Conservation (phyloP, 2,329 filamentous ascomycete species). For the Clathrospora elynae region DNA sequence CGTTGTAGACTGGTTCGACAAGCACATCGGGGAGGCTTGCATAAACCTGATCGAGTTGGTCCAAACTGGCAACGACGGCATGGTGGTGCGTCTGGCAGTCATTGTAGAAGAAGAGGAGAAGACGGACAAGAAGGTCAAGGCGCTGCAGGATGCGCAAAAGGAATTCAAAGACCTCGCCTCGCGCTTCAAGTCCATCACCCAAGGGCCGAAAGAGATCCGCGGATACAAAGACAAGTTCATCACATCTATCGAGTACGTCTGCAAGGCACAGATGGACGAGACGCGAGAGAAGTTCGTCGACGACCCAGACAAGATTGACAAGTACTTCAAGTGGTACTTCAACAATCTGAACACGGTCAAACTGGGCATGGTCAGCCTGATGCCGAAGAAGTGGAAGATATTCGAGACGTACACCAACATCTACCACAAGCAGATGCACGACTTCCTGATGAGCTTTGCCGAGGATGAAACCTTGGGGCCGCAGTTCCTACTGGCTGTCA, state of each 20-base stretch:
- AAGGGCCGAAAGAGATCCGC: slow-evolving; percentile 86
- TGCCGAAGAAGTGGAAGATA: slow-evolving; percentile 97
- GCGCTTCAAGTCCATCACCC: slow-evolving; percentile 92
- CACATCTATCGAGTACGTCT: slow-evolving; percentile 74
- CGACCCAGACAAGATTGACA: slow-evolving; percentile 82
- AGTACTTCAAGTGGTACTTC: slow-evolving; percentile 94
- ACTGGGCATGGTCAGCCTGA: slow-evolving; percentile 85
- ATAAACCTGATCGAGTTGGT: slow-evolving; percentile 89
- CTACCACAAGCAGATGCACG: slow-evolving; percentile 94
- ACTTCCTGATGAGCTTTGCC: slow-evolving; percentile 82
- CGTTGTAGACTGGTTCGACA: slow-evolving; percentile 92
- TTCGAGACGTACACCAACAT: slow-evolving; percentile 87
- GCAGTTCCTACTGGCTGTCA: slow-evolving; percentile 85
- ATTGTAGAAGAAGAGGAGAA: slow-evolving; percentile 96
- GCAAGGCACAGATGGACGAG: slow-evolving; percentile 73
- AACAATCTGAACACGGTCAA: slow-evolving; percentile 96
- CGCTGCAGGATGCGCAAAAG: slow-evolving; percentile 90
- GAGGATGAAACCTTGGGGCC: slow-evolving; percentile 85
- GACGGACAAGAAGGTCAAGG: slow-evolving; percentile 88
- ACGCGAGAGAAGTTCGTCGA: slow-evolving; percentile 77
- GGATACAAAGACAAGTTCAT: slow-evolving; percentile 98
- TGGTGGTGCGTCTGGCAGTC: slow-evolving; percentile 89
- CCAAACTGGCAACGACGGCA: slow-evolving; percentile 80
- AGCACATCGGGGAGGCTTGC: slow-evolving; percentile 86
- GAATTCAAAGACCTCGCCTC: slow-evolving; percentile 95